phyloP scores from a whole-genome alignment of 192 early-diverging fungal genomes.

The Mortierella claussenii region DNA sequence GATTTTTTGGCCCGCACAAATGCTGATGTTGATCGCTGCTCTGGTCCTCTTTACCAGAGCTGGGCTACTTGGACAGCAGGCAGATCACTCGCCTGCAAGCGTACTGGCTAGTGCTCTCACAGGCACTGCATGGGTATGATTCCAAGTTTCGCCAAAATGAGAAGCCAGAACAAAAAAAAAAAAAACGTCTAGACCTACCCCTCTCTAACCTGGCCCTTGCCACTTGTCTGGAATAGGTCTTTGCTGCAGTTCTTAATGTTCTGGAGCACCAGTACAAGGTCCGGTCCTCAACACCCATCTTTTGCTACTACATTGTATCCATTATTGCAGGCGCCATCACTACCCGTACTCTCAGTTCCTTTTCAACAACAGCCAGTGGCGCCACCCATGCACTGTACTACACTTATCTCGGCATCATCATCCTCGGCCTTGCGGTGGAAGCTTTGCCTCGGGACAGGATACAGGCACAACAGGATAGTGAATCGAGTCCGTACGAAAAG shows the following conservation, averaged over 20 bases:
- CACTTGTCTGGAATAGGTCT: background rate
- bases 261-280: slow-evolving; percentile 35
- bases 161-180: background rate
- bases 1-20: slow-evolving; percentile 23
- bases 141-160: background rate
- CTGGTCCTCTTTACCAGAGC: slow-evolving; percentile 13
- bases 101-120: slow-evolving; percentile 18
- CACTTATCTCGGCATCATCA: slow-evolving; percentile 1
- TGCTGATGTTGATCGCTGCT: slow-evolving; percentile 15
- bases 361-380: background rate
- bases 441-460: slow-evolving; percentile 27
- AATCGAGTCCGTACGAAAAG: slow-evolving; percentile 14
- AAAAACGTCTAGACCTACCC: background rate
- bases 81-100: slow-evolving; percentile 6
- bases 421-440: slow-evolving; percentile 10
- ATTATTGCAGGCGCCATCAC: slow-evolving; percentile 10
- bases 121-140: slow-evolving; percentile 28
- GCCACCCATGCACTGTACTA: slow-evolving; percentile 1
- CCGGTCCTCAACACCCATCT: slow-evolving; percentile 25
- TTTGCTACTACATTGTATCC: slow-evolving; percentile 11
- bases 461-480: slow-evolving; percentile 11
- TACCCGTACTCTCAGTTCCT: slow-evolving; percentile 3
- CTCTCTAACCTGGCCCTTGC: background rate
- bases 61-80: slow-evolving; percentile 6
- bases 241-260: background rate